phyloP scores from a whole-genome alignment of 495 filamentous ascomycete species.

The Geoglossum glabrum region DNA sequence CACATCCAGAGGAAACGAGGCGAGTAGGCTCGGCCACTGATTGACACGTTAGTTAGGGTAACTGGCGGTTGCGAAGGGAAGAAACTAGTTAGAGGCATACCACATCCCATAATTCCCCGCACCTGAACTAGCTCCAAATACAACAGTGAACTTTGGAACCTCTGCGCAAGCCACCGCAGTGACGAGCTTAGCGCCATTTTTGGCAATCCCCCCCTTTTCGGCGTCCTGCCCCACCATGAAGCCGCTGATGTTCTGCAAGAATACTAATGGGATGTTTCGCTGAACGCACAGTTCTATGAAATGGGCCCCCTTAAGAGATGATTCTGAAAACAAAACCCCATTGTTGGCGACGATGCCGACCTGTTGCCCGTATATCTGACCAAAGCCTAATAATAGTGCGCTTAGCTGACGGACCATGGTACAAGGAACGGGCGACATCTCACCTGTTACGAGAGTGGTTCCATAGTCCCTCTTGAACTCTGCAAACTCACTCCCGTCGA shows the following conservation, averaged over 20 bases:
- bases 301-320: conserved; percentile 82
- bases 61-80: neutral
- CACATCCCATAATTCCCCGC: conserved; percentile 72
- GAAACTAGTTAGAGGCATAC: conserved; percentile 20
- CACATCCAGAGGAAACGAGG: conserved; percentile 91
- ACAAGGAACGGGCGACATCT: neutral
- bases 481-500: conserved; percentile 73
- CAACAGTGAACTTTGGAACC: conserved; percentile 93
- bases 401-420: neutral
- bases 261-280: conserved; percentile 72
- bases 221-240: conserved; percentile 96
- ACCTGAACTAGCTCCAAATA: conserved; percentile 64
- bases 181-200: conserved; percentile 93
- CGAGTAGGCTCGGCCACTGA: conserved; percentile 74
- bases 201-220: conserved; percentile 86
- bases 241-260: conserved; percentile 89
- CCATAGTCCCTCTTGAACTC: conserved; percentile 95
- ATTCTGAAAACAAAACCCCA: conserved; percentile 87
- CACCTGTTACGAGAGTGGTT: conserved; percentile 59
- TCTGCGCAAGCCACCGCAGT: conserved; percentile 89
- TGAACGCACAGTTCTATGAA: conserved; percentile 96
- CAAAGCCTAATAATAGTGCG: conserved; percentile 41
- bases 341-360: conserved; percentile 95
- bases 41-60: conserved; percentile 3
- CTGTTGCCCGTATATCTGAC: conserved; percentile 69